Percentiles rank a stretch among this genome's conserved stretches.
phyloP scores from a whole-genome alignment of 1,139 yeast species.

The Geotrichum carabidarum region DNA sequence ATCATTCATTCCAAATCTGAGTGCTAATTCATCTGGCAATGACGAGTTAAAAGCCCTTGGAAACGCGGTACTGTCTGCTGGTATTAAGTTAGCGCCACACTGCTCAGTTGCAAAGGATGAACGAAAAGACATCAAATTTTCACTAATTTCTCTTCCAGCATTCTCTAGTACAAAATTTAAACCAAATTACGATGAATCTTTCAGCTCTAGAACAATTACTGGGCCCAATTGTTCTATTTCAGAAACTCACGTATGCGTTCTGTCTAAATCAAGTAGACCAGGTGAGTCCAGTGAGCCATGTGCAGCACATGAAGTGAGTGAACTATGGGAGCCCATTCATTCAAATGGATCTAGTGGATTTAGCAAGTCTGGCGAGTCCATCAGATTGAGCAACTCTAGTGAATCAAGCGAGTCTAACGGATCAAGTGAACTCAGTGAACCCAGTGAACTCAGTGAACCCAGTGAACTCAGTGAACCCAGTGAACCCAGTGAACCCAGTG shows the following conservation, averaged over 20 bases:
- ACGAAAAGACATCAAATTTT: too few species aligned
- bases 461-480: too few species aligned
- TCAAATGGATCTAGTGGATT: too few species aligned
- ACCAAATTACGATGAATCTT: neutral
- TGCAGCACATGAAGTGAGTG: too few species aligned
- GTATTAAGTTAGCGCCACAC: neutral
- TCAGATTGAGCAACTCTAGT: too few species aligned
- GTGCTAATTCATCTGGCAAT: constrained; percentile 44
- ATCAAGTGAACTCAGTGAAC: too few species aligned
- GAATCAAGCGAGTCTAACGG: too few species aligned
- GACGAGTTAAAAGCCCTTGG: constrained; percentile 81
- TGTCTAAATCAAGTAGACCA: neutral
- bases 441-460: too few species aligned
- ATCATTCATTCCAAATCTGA: constrained; percentile 61
- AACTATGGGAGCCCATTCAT: too few species aligned
- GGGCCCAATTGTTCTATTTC: too few species aligned
- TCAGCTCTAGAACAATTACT: neutral
- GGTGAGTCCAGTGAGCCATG: neutral
- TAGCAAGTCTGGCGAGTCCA: too few species aligned
- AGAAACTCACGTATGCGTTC: neutral
- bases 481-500: too few species aligned
- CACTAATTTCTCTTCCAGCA: neutral
- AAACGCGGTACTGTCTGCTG: constrained; percentile 56
- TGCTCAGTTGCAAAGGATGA: neutral
- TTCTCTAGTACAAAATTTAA: neutral